These are phyloP conservation scores for Sclerotinia subarctica DNA, from an alignment of 2,329 filamentous ascomycete genomes.

Conservation along the genomic window DNA sequence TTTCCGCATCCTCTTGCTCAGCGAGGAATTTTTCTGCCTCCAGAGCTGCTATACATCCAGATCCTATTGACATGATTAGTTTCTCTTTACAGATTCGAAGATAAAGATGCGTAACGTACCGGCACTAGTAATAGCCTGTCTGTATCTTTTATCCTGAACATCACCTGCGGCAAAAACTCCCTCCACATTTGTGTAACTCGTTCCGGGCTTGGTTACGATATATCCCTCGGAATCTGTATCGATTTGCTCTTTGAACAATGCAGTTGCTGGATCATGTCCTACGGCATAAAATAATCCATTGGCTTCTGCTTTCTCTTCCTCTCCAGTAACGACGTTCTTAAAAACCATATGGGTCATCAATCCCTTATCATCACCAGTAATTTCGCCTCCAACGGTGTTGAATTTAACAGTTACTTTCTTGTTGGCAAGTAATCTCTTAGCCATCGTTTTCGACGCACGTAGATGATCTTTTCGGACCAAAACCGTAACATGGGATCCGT, in stretches of 20 bases:
- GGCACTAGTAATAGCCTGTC: constrained; percentile 96
- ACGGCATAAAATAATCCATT: constrained; percentile 97
- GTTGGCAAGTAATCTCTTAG: constrained; percentile 74
- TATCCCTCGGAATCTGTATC: constrained; percentile 89
- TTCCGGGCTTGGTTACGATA: constrained; percentile 83
- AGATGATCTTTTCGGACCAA: constrained; percentile 85
- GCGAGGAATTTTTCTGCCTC: constrained; percentile 93
- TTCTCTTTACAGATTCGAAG: constrained; percentile 3
- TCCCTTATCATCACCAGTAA: constrained; percentile 79
- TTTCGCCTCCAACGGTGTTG: constrained; percentile 77
- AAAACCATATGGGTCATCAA: constrained; percentile 87
- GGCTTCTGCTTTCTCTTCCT: constrained; percentile 79
- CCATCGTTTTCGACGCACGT: constrained; percentile 89
- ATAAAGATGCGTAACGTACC: constrained; percentile 54
- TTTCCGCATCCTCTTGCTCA: constrained; percentile 48
- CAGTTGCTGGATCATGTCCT: constrained; percentile 89
- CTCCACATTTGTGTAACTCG: constrained; percentile 79
- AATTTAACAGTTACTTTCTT: constrained; percentile 89
- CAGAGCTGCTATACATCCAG: constrained; percentile 91
- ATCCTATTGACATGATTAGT: constrained; percentile 52
- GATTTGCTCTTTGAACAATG: constrained; percentile 86
- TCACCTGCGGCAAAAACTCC: constrained; percentile 97
- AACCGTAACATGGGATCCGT: constrained; percentile 91
- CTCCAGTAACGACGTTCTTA: constrained; percentile 72
- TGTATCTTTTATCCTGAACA: constrained; percentile 97